These are phyloP conservation scores for Volvariella surrecta DNA, from an alignment of 1,284 basidiomycete species.

Conservation along the genomic window DNA sequence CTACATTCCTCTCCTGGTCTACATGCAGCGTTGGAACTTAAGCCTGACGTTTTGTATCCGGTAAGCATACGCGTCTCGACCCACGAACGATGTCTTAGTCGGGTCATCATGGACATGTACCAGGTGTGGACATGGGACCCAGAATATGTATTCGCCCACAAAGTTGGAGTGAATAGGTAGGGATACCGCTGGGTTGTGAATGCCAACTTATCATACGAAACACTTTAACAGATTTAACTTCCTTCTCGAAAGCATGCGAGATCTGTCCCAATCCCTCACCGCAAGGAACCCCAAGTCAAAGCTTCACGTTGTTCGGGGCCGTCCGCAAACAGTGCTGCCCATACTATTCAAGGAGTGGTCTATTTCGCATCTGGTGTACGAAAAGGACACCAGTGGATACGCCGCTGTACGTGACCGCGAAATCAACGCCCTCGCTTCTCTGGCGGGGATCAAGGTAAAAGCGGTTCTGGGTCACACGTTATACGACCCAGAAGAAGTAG, in stretches of 20 bases:
- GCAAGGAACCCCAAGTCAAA: constrained; percentile 25
- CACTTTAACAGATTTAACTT: constrained; percentile 9
- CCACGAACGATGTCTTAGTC: no score
- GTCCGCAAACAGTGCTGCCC: constrained; percentile 27
- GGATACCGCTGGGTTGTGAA: neutral
- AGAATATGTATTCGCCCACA: constrained; percentile 32
- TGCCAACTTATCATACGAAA: constrained; percentile 3
- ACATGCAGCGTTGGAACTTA: constrained; percentile 26
- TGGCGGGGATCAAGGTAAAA: constrained; percentile 11
- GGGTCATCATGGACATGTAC: no score
- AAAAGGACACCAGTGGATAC: constrained; percentile 23
- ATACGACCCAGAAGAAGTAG: constrained; percentile 11
- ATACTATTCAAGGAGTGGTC: constrained; percentile 26
- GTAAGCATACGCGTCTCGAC: constrained; percentile 12
- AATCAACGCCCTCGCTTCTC: constrained; percentile 10
- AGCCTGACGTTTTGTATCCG: constrained; percentile 30
- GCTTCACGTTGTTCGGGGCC: constrained; percentile 36
- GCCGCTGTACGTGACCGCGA: constrained; percentile 8
- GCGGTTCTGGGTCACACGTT: constrained; percentile 8
- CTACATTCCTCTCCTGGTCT: constrained; percentile 39
- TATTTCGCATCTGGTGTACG: constrained; percentile 35
- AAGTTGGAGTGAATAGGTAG: constrained; percentile 27
- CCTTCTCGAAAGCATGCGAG: constrained; percentile 31
- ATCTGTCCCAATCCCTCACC: constrained; percentile 27
- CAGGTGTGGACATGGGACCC: constrained; percentile 14